Percentiles rank a stretch among this genome's conserved stretches.
Evolutionary conservation across 2,329 filamentous ascomycete genomes (phyloP).

Genomic region (Colletotrichum phormii): DNA sequence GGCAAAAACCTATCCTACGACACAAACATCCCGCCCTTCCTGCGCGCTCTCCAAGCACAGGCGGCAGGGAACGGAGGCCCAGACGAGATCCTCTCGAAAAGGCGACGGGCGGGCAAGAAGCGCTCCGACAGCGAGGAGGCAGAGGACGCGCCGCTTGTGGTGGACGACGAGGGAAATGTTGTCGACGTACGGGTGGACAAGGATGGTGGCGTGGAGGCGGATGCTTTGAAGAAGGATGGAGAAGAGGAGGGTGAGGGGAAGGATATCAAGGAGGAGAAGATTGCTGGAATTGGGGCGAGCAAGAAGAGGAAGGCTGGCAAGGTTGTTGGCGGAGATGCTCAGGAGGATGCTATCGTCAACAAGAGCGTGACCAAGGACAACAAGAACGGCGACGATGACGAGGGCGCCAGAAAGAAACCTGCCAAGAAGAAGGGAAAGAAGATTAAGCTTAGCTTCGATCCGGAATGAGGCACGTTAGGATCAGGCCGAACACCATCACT

Average conservation of each 20-base stretch:
- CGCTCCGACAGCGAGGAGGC: slow-evolving; percentile 75
- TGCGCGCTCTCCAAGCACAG: slow-evolving; percentile 67
- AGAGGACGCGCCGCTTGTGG: slow-evolving; percentile 80
- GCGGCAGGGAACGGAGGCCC: slow-evolving; percentile 60
- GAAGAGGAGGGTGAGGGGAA: slow-evolving; percentile 39
- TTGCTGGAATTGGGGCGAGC: slow-evolving; percentile 55
- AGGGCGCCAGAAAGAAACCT: slow-evolving; percentile 41
- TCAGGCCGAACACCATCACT: background rate
- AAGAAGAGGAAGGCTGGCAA: slow-evolving; percentile 69
- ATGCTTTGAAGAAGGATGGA: slow-evolving; percentile 42
- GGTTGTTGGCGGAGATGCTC: slow-evolving; percentile 54
- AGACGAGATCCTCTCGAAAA: slow-evolving; percentile 63
- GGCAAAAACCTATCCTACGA: slow-evolving; percentile 78
- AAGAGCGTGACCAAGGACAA: slow-evolving; percentile 60
- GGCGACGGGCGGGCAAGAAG: slow-evolving; percentile 62
- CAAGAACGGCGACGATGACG: slow-evolving; percentile 53
- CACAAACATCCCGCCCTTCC: slow-evolving; percentile 69
- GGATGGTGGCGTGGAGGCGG: slow-evolving; percentile 55
- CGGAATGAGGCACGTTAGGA: slow-evolving; percentile 26
- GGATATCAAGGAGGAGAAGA: slow-evolving; percentile 42
- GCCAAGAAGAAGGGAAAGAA: slow-evolving; percentile 67
- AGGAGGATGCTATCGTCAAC: slow-evolving; percentile 42
- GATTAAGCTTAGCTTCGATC: slow-evolving; percentile 73
- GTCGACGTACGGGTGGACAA: slow-evolving; percentile 60
- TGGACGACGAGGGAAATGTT: slow-evolving; percentile 78